These are phyloP conservation scores for Leccinum truebloodii DNA, from an alignment of 768 basidiomycete species.

Conservation along the genomic window DNA sequence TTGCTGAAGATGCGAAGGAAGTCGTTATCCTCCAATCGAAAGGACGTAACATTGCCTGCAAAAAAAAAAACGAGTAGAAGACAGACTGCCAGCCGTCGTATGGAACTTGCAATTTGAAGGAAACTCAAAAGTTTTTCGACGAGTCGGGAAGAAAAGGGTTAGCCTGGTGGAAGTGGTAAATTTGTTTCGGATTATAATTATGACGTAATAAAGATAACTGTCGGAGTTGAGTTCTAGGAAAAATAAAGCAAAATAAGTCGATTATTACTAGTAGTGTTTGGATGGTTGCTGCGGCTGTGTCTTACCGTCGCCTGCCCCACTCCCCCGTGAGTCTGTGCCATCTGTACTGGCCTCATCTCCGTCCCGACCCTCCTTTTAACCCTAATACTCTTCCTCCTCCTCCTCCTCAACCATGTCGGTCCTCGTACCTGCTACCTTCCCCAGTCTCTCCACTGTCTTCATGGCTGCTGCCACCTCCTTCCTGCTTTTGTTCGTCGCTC, in stretches of 20 bases:
- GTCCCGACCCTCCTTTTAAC: slow-evolving; percentile 24
- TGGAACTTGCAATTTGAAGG: too few species aligned
- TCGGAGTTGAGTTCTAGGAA: slow-evolving; percentile 26
- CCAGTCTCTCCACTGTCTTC: slow-evolving; percentile 31
- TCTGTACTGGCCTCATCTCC: slow-evolving; percentile 28
- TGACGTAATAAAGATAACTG: neutral
- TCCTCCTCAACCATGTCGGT: slow-evolving; percentile 27
- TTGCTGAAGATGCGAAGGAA: neutral
- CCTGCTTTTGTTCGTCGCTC: slow-evolving; percentile 32
- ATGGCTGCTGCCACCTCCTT: slow-evolving; percentile 32
- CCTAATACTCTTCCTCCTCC: neutral
- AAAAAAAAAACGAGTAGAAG: too few species aligned
- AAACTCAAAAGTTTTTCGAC: neutral
- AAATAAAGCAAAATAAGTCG: slow-evolving; percentile 24
- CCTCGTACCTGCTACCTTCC: slow-evolving; percentile 33
- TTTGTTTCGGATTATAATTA: neutral
- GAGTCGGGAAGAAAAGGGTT: too few species aligned
- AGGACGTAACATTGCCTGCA: neutral
- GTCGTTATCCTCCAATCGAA: neutral
- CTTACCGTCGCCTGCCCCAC: slow-evolving; percentile 12
- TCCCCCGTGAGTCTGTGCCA: slow-evolving; percentile 6
- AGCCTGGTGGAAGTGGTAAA: too few species aligned
- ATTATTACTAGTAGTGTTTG: neutral
- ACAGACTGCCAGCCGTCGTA: too few species aligned
- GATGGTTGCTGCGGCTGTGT: slow-evolving; percentile 15